phyloP scores from a whole-genome alignment of 2,329 filamentous ascomycete genomes.

The Sphaerostilbella broomeana region DNA sequence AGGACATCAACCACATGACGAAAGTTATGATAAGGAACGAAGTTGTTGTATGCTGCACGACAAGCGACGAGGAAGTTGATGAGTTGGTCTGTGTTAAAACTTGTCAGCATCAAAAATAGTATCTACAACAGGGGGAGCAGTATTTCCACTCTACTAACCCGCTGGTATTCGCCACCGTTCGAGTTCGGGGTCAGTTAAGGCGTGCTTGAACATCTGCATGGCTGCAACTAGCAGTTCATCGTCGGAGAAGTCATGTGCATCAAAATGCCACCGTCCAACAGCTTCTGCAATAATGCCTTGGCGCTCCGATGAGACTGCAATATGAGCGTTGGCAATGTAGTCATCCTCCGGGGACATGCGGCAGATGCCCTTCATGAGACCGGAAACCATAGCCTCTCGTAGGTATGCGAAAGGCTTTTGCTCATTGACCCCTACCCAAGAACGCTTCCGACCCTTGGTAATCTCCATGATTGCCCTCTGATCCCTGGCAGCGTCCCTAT shows the following conservation, averaged over 20 bases:
- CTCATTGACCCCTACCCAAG: constrained; percentile 84
- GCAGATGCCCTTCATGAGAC: constrained; percentile 84
- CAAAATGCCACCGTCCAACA: constrained; percentile 79
- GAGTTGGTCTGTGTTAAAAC: constrained; percentile 57
- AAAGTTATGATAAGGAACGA: constrained; percentile 97
- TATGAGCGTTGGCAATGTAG: constrained; percentile 56
- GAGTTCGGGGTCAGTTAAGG: constrained; percentile 72
- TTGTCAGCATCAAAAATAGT: constrained; percentile 33
- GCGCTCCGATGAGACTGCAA: constrained; percentile 61
- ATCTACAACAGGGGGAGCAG: neutral
- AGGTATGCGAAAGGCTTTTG: constrained; percentile 84
- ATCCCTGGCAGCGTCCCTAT: constrained; percentile 68
- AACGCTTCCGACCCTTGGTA: constrained; percentile 72
- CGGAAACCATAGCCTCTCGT: constrained; percentile 87
- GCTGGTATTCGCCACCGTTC: constrained; percentile 72
- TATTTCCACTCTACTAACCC: constrained; percentile 45
- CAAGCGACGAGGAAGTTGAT: constrained; percentile 82
- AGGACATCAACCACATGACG: constrained; percentile 94
- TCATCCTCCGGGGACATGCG: constrained; percentile 59
- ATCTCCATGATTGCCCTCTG: constrained; percentile 65
- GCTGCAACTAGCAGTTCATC: constrained; percentile 84
- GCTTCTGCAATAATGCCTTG: constrained; percentile 59
- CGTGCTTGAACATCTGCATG: constrained; percentile 85
- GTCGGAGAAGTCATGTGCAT: constrained; percentile 80
- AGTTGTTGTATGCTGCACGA: constrained; percentile 89